Evolutionary conservation across 1,139 yeast genomes (phyloP).

Genomic region (Yamadazyma membranifaciens): DNA sequence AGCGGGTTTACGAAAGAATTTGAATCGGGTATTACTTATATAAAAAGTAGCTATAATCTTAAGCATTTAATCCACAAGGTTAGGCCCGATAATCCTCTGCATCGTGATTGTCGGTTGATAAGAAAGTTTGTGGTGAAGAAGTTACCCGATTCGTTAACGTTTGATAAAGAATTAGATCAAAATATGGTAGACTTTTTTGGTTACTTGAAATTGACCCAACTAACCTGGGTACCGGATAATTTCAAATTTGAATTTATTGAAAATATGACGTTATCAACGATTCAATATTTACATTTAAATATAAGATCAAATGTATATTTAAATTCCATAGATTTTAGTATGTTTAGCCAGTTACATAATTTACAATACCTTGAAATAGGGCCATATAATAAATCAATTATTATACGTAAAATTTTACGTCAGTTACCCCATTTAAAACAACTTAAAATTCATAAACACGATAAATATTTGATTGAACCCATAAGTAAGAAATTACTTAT

Average conservation of each 20-base stretch:
- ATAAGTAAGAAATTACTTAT: constrained; percentile 7
- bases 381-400: constrained; percentile 24
- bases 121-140: constrained; percentile 23
- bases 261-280: constrained; percentile 15
- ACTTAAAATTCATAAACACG: constrained; percentile 22
- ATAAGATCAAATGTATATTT: constrained; percentile 24
- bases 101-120: constrained; percentile 10
- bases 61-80: constrained; percentile 24
- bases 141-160: constrained; percentile 37
- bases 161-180: constrained; percentile 25
- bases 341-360: constrained; percentile 20
- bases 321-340: constrained; percentile 12
- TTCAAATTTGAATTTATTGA: constrained; percentile 29
- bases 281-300: constrained; percentile 25
- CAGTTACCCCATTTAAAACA: constrained; percentile 12
- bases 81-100: constrained; percentile 4
- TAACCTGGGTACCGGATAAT: constrained; percentile 35
- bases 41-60: constrained; percentile 34
- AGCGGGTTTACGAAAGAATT: constrained; percentile 36
- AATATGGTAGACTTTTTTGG: constrained; percentile 20
- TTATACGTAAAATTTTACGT: constrained; percentile 17
- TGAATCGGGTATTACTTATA: constrained; percentile 22
- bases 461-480: constrained; percentile 19
- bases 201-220: constrained; percentile 19
- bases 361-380: constrained; percentile 26